A percentile compares a stretch with the other conserved stretches of the same genome.
Evolutionary conservation across 1,284 basidiomycete genomes (phyloP).

Genomic region (Sutorius eximius): DNA sequence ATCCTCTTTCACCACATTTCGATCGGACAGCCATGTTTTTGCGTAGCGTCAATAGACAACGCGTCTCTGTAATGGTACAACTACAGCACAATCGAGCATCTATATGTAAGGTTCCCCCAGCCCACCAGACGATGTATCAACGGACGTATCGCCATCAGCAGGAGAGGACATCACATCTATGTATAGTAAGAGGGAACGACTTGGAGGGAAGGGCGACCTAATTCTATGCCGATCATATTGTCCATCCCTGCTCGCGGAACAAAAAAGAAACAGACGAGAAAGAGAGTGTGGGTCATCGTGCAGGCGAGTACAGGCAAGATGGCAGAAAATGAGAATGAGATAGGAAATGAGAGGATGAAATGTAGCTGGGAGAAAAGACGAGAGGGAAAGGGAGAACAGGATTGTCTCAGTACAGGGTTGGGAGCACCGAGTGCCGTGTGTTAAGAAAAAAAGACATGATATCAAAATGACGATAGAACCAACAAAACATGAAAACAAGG

Average conservation of each 20-base stretch:
- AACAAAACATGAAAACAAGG: conserved; percentile 11
- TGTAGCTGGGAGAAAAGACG: no score
- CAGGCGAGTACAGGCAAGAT: background rate
- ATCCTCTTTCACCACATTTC: background rate
- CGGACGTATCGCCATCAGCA: background rate
- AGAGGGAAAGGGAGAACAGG: background rate
- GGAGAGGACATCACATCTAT: conserved; percentile 19
- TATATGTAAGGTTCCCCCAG: conserved; percentile 4
- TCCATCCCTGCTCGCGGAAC: conserved; percentile 14
- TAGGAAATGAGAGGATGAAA: background rate
- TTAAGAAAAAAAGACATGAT: conserved; percentile 3
- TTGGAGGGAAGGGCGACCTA: background rate
- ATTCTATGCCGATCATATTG: conserved; percentile 25
- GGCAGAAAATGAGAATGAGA: background rate
- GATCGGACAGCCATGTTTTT: background rate
- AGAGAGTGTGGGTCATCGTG: background rate
- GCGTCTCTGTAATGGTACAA: conserved; percentile 22
- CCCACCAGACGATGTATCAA: background rate
- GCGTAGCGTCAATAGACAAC: background rate
- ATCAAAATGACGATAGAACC: conserved; percentile 10
- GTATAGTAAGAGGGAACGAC: background rate
- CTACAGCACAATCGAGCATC: conserved; percentile 16
- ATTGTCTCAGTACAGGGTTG: conserved; percentile 26
- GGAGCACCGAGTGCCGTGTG: conserved; percentile 6
- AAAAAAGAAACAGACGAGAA: background rate